phyloP scores from a whole-genome alignment of 2,329 filamentous ascomycete species.

The Talaromyces albobiverticillius region DNA sequence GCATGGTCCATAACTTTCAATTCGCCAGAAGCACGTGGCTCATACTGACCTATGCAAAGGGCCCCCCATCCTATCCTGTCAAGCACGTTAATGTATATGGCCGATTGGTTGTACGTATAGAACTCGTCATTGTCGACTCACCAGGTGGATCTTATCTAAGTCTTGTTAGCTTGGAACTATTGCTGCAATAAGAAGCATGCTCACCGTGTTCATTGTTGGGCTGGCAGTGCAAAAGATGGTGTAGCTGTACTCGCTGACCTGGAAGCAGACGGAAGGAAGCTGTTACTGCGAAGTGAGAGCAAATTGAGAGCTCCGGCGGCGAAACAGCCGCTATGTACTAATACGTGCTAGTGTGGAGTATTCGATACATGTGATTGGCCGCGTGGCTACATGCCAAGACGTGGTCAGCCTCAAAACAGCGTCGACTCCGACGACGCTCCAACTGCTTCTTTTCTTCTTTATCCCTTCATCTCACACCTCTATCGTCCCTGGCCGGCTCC shows the following conservation, averaged over 20 bases:
- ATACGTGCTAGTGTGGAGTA: not conserved
- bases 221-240: not conserved
- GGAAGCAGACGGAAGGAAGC: not conserved
- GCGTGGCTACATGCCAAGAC: not conserved
- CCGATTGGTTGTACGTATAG: not conserved
- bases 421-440: not conserved
- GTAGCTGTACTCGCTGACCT: not conserved
- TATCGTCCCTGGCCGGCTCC: not conserved
- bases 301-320: not conserved
- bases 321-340: not conserved
- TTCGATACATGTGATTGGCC: not conserved
- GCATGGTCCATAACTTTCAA: too few species aligned
- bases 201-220: slow-evolving; percentile 50
- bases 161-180: not conserved
- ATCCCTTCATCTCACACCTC: slow-evolving; percentile 1
- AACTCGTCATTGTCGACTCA: slow-evolving; percentile 34
- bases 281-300: not conserved
- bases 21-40: not conserved
- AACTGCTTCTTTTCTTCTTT: not conserved
- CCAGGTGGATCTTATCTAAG: slow-evolving; percentile 58
- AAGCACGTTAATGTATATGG: slow-evolving; percentile 1
- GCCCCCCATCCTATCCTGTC: slow-evolving; percentile 86
- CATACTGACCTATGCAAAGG: slow-evolving; percentile 71
- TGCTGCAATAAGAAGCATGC: not conserved
- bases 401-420: not conserved